phyloP scores from a whole-genome alignment of 345 rosid genomes.

The Pugionium dolabratum region DNA sequence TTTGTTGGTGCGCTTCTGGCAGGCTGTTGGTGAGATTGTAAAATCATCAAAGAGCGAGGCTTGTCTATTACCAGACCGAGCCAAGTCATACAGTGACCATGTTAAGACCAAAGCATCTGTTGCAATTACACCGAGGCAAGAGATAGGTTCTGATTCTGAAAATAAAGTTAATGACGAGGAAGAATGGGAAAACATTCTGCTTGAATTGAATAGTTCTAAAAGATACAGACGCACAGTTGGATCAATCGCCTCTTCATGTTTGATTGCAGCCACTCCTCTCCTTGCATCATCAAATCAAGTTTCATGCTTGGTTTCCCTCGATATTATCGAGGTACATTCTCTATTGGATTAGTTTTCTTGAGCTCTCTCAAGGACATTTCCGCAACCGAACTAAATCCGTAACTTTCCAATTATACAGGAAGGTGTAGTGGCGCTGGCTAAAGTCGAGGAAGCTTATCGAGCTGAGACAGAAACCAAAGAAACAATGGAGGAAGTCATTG shows the following conservation, averaged over 20 bases:
- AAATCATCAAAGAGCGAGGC: constrained; percentile 82
- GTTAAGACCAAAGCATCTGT: constrained; percentile 52
- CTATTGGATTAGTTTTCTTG: background rate
- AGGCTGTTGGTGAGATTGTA: constrained; percentile 81
- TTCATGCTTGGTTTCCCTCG: constrained; percentile 72
- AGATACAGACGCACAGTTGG: constrained; percentile 81
- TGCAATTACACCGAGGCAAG: constrained; percentile 38
- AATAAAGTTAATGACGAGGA: constrained; percentile 42
- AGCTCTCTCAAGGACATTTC: constrained; percentile 12
- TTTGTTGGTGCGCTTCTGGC: constrained; percentile 25
- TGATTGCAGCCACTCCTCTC: constrained; percentile 69
- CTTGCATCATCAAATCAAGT: constrained; percentile 72
- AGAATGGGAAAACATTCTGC: constrained; percentile 59
- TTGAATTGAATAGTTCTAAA: constrained; percentile 67
- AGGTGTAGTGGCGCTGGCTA: constrained; percentile 63
- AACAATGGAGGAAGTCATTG: constrained; percentile 63
- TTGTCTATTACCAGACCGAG: constrained; percentile 51
- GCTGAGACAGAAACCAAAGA: constrained; percentile 69
- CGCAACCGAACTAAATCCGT: background rate
- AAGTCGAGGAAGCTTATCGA: constrained; percentile 80
- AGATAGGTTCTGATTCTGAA: constrained; percentile 34
- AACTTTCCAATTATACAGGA: constrained; percentile 47
- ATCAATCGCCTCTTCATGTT: constrained; percentile 78
- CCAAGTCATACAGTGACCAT: constrained; percentile 48
- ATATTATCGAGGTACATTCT: constrained; percentile 68